Evolutionary conservation across 345 rosid species (phyloP).

Genomic region (Linum usitatissimum): DNA sequence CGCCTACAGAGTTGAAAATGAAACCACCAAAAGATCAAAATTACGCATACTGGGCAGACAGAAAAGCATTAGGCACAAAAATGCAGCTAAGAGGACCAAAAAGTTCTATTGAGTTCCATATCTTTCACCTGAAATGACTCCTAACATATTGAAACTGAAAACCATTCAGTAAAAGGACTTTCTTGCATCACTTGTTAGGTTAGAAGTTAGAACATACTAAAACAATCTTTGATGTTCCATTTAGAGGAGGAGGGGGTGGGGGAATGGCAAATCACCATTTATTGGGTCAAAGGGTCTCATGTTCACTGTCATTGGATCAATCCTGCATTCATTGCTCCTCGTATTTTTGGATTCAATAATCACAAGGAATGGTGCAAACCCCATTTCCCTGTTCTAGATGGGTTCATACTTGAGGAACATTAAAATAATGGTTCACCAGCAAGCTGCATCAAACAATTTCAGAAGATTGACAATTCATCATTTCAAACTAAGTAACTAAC

Average conservation of each 20-base stretch:
- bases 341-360: neutral
- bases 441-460: neutral
- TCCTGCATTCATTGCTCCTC: neutral
- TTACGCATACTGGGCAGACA: neutral
- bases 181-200: neutral
- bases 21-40: neutral
- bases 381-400: too few relatives aligned
- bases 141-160: neutral
- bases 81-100: neutral
- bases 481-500: neutral
- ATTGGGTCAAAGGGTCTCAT: neutral
- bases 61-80: neutral
- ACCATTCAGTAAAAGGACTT: neutral
- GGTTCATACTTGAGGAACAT: too few relatives aligned
- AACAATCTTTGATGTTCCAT: neutral
- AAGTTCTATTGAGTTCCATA: neutral
- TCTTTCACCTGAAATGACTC: neutral
- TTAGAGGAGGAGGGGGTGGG: too few relatives aligned
- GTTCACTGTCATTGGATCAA: neutral
- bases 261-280: neutral
- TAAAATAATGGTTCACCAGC: too few relatives aligned
- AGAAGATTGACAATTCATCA: neutral
- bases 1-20: slow-evolving; percentile 23
- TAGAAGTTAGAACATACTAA: neutral
- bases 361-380: too few relatives aligned